Conservation (phyloP, 1,284 basidiomycete species). For the Moniliella sp. region DNA sequence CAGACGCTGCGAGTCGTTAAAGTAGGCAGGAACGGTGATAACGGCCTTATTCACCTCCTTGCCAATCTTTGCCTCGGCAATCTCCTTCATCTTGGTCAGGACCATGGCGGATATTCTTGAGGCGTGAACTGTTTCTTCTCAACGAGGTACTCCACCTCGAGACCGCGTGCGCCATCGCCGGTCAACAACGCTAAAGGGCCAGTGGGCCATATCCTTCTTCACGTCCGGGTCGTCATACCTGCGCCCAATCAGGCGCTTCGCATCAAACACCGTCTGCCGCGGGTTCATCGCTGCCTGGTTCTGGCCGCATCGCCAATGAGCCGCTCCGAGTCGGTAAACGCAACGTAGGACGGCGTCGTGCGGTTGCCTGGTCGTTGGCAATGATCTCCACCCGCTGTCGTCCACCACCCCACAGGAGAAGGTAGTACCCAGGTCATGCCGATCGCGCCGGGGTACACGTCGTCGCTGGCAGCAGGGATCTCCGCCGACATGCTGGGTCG, state of each 20-base stretch:
- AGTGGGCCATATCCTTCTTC: slow-evolving; percentile 53
- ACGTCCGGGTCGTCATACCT: slow-evolving; percentile 56
- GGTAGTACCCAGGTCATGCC: slow-evolving; percentile 66
- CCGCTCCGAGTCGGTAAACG: slow-evolving; percentile 90
- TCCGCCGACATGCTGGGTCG: slow-evolving; percentile 30
- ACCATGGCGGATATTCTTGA: slow-evolving; percentile 88
- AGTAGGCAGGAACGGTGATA: slow-evolving; percentile 50
- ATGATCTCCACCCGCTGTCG: slow-evolving; percentile 32
- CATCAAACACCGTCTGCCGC: slow-evolving; percentile 47
- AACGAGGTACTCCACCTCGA: slow-evolving; percentile 42
- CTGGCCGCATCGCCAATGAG: slow-evolving; percentile 65
- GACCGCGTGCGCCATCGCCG: slow-evolving; percentile 42
- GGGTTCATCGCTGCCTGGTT: slow-evolving; percentile 67
- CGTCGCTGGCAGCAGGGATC: slow-evolving; percentile 41
- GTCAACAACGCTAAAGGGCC: slow-evolving; percentile 45
- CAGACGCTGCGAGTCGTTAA: slow-evolving; percentile 49
- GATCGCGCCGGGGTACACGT: slow-evolving; percentile 82
- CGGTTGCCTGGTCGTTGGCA: slow-evolving; percentile 56
- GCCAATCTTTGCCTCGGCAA: slow-evolving; percentile 46
- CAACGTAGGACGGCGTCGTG: slow-evolving; percentile 94
- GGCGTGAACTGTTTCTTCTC: slow-evolving; percentile 45
- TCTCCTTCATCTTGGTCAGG: slow-evolving; percentile 88
- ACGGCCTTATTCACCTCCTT: slow-evolving; percentile 48
- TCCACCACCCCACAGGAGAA: slow-evolving; percentile 47
- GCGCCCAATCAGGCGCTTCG: slow-evolving; percentile 73